phyloP scores from a whole-genome alignment of 805 yeast species.

The Grigorovia transvaalensis region DNA sequence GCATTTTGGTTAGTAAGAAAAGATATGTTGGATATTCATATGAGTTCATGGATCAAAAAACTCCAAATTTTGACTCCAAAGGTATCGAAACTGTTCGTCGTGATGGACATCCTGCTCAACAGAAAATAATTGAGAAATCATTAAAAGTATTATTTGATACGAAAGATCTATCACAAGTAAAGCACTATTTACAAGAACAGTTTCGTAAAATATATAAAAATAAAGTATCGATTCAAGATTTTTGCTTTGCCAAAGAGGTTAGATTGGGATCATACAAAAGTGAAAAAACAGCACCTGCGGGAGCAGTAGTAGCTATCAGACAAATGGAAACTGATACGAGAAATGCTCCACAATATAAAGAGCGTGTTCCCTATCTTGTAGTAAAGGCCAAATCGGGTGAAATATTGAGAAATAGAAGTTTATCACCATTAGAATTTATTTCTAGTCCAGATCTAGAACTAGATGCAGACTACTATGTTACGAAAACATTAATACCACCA shows the following conservation, averaged over 20 bases:
- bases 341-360: conserved; percentile 77
- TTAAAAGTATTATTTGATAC: conserved; percentile 63
- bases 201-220: conserved; percentile 58
- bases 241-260: conserved; percentile 87
- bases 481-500: conserved; percentile 80
- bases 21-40: conserved; percentile 83
- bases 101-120: conserved; percentile 92
- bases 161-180: conserved; percentile 58
- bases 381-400: conserved; percentile 45
- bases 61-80: conserved; percentile 81
- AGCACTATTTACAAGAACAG: conserved; percentile 51
- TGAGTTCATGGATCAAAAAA: conserved; percentile 43
- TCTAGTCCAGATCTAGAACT: conserved; percentile 34
- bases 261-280: conserved; percentile 73
- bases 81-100: conserved; percentile 92
- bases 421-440: conserved; percentile 69
- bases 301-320: conserved; percentile 70
- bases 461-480: conserved; percentile 80
- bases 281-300: conserved; percentile 72
- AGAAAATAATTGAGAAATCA: conserved; percentile 63
- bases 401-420: conserved; percentile 63
- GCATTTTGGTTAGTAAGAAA: conserved; percentile 73
- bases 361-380: conserved; percentile 82
- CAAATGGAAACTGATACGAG: conserved; percentile 55
- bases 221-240: conserved; percentile 62